These are phyloP conservation scores for Quercus gilva DNA, from an alignment of 306 rosid genomes.

Conservation along the genomic window DNA sequence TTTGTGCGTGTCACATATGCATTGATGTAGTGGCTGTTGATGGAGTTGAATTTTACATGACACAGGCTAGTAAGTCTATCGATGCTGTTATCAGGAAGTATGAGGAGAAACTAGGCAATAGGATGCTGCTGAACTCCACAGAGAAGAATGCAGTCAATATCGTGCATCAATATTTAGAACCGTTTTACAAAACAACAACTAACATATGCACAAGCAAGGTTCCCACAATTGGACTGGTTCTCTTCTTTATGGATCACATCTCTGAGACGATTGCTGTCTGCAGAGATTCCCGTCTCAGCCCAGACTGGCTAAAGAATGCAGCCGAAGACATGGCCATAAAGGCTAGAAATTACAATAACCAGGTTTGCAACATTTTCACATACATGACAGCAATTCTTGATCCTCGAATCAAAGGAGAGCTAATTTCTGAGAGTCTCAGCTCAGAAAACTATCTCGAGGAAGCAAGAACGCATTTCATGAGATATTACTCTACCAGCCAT, in stretches of 20 bases:
- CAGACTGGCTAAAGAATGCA: slow-evolving; percentile 80
- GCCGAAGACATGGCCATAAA: slow-evolving; percentile 93
- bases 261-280: slow-evolving; percentile 74
- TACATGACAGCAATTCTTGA: slow-evolving; percentile 93
- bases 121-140: slow-evolving; percentile 59
- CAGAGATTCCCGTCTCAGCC: slow-evolving; percentile 76
- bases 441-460: slow-evolving; percentile 66
- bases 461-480: slow-evolving; percentile 80
- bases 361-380: slow-evolving; percentile 80
- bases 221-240: slow-evolving; percentile 81
- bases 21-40: slow-evolving; percentile 19
- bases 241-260: slow-evolving; percentile 97
- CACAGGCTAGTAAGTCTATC: slow-evolving; percentile 84
- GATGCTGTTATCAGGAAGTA: slow-evolving; percentile 76
- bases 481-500: slow-evolving; percentile 67
- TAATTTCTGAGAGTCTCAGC: slow-evolving; percentile 82
- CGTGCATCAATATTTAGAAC: slow-evolving; percentile 84
- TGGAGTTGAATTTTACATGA: slow-evolving; percentile 14
- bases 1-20: not conserved
- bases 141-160: slow-evolving; percentile 71
- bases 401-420: slow-evolving; percentile 91
- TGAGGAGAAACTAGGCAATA: slow-evolving; percentile 62
- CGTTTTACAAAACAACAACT: slow-evolving; percentile 91
- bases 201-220: slow-evolving; percentile 86
- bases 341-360: slow-evolving; percentile 64